Percentiles rank a stretch among this genome's conserved stretches.
Conservation (phyloP, 345 rosid species). For the Hypericum androsaemum region DNA sequence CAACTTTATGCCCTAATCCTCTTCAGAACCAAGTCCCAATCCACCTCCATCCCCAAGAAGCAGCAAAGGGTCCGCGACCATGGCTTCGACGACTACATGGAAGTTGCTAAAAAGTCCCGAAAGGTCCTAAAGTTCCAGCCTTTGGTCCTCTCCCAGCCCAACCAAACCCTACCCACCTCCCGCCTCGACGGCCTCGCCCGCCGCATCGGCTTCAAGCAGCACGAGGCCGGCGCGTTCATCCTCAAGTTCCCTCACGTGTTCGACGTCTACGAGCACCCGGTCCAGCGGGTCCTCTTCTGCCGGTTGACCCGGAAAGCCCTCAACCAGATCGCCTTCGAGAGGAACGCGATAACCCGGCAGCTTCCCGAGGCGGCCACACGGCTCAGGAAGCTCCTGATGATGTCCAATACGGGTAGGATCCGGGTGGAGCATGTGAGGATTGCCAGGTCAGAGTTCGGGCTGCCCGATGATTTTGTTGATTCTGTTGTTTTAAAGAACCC, state of each 20-base stretch:
- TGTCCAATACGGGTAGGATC: slow-evolving; percentile 65
- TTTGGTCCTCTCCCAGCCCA: slow-evolving; percentile 57
- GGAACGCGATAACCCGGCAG: slow-evolving; percentile 48
- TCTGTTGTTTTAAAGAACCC: slow-evolving; percentile 70
- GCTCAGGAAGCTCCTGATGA: slow-evolving; percentile 65
- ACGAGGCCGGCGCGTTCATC: slow-evolving; percentile 62
- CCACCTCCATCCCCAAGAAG: slow-evolving; percentile 74
- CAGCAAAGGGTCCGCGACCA: slow-evolving; percentile 77
- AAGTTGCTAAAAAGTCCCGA: slow-evolving; percentile 73
- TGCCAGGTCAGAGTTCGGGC: slow-evolving; percentile 67
- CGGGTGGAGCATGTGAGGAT: slow-evolving; percentile 78
- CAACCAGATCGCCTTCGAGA: slow-evolving; percentile 57
- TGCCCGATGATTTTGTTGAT: slow-evolving; percentile 86
- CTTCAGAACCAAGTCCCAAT: slow-evolving; percentile 42
- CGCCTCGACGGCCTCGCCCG: slow-evolving; percentile 66
- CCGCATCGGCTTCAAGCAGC: slow-evolving; percentile 58
- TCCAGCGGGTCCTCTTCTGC: slow-evolving; percentile 67
- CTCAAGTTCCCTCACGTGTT: slow-evolving; percentile 84
- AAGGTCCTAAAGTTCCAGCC: slow-evolving; percentile 70
- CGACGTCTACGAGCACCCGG: slow-evolving; percentile 87
- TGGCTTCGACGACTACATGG: slow-evolving; percentile 96
- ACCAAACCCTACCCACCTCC: slow-evolving; percentile 48
- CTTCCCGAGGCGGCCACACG: slow-evolving; percentile 58
- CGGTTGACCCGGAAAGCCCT: slow-evolving; percentile 57
- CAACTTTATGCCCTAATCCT: slow-evolving; percentile 2